A percentile compares a stretch with the other conserved stretches of the same genome.
Evolutionary conservation across 768 basidiomycete genomes (phyloP).

Genomic region (Trametes coccinea): DNA sequence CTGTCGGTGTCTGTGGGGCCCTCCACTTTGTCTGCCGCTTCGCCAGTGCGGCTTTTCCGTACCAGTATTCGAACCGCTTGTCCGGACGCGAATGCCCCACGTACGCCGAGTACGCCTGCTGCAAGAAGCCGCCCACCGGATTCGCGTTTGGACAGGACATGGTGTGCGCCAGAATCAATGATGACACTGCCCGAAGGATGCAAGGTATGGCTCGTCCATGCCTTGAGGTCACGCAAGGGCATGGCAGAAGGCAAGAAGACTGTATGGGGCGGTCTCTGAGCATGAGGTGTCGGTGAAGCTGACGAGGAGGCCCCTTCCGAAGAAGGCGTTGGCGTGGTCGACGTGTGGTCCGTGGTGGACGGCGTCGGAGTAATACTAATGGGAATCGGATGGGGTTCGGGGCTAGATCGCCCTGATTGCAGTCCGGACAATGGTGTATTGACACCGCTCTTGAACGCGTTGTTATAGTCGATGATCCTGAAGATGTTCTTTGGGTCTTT

Average conservation of each 20-base stretch:
- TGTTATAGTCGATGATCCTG: slow-evolving; percentile 79
- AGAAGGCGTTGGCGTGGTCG: slow-evolving; percentile 15
- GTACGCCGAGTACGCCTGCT: slow-evolving; percentile 84
- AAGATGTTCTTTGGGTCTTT: slow-evolving; percentile 74
- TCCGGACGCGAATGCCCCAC: slow-evolving; percentile 89
- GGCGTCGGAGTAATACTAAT: slow-evolving; percentile 17
- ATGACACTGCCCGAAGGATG: slow-evolving; percentile 85
- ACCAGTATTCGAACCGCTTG: slow-evolving; percentile 90
- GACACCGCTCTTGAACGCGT: slow-evolving; percentile 40
- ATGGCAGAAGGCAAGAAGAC: slow-evolving; percentile 72
- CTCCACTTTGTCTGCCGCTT: slow-evolving; percentile 27
- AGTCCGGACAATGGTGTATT: slow-evolving; percentile 37
- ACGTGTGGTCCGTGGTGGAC: slow-evolving; percentile 3
- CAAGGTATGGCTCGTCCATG: slow-evolving; percentile 97
- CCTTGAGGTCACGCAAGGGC: slow-evolving; percentile 85
- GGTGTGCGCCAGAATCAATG: slow-evolving; percentile 87
- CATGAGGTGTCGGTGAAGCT: not conserved
- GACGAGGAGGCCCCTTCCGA: slow-evolving; percentile 11
- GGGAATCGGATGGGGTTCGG: slow-evolving; percentile 1
- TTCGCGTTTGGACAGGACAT: slow-evolving; percentile 79
- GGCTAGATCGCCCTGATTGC: slow-evolving; percentile 29
- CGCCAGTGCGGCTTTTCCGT: slow-evolving; percentile 35
- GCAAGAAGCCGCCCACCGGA: slow-evolving; percentile 92
- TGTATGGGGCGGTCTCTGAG: slow-evolving; percentile 73
- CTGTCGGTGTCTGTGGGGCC: slow-evolving; percentile 26